A percentile compares a stretch with the other conserved stretches of the same genome.
These are phyloP conservation scores for Pulveroboletus sp. DNA, from an alignment of 768 basidiomycete genomes.

Conservation along the genomic window DNA sequence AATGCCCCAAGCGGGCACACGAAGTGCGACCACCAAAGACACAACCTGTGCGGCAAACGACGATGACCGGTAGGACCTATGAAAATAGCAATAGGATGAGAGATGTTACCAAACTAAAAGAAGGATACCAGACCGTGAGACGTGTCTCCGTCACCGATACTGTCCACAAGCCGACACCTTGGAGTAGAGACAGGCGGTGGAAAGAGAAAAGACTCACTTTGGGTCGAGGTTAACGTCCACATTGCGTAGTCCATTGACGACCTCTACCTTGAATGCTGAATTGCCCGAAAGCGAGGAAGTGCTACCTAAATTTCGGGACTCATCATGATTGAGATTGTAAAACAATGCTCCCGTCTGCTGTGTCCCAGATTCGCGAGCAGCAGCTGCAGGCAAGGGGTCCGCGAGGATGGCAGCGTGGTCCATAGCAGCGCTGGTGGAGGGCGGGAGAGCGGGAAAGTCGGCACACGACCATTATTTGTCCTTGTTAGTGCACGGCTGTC, in stretches of 20 bases:
- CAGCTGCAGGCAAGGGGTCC: conserved; percentile 7
- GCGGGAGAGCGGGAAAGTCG: neutral
- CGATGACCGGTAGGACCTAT: conserved; percentile 61
- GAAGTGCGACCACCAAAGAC: conserved; percentile 49
- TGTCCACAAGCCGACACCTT: conserved; percentile 29
- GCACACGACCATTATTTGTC: conserved; percentile 24
- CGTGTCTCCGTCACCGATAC: conserved; percentile 28
- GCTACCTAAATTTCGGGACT: conserved; percentile 27
- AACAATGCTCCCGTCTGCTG: conserved; percentile 5
- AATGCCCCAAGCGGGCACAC: conserved; percentile 56
- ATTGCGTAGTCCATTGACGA: conserved; percentile 59
- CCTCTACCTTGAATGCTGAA: conserved; percentile 39
- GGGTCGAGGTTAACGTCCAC: conserved; percentile 53
- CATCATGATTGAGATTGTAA: conserved; percentile 4
- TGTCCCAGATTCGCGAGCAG: conserved; percentile 1
- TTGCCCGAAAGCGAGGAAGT: conserved; percentile 34
- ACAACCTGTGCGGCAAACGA: conserved; percentile 54
- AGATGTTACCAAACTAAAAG: conserved; percentile 7
- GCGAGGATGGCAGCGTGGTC: conserved; percentile 8
- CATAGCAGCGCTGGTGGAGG: conserved; percentile 8
- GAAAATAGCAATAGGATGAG: conserved; percentile 18
- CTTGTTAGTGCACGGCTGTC: neutral
- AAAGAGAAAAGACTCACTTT: conserved; percentile 52
- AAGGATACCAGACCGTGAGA: conserved; percentile 34
- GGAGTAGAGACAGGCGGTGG: conserved; percentile 6